Conservation (phyloP, 1,284 basidiomycete species). For the Apiotrichum laibachii region DNA sequence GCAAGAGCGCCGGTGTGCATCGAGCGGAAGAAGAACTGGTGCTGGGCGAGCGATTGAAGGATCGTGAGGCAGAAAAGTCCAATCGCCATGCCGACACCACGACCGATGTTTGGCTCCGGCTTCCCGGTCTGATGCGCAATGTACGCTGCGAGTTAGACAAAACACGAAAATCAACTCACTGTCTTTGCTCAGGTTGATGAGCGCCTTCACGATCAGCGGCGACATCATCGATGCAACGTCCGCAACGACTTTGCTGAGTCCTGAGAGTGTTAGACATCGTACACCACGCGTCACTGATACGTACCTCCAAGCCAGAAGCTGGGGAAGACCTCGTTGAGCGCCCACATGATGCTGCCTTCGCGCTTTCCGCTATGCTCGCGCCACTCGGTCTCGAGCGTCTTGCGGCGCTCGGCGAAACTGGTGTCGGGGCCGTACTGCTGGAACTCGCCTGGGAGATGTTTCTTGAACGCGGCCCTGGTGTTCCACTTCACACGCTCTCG, state of each 20-base stretch:
- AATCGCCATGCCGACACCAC: conserved; percentile 68
- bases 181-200: conserved; percentile 66
- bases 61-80: conserved; percentile 66
- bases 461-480: conserved; percentile 43
- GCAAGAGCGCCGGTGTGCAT: conserved; percentile 69
- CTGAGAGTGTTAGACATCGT: conserved; percentile 1
- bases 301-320: conserved; percentile 67
- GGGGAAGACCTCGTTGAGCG: conserved; percentile 69
- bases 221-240: conserved; percentile 61
- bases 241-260: conserved; percentile 51
- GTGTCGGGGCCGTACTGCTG: conserved; percentile 12
- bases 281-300: conserved; percentile 58
- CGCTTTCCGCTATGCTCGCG: conserved; percentile 43
- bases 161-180: conserved; percentile 26
- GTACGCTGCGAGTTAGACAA: conserved; percentile 29
- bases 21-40: conserved; percentile 74
- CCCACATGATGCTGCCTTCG: conserved; percentile 61
- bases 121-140: conserved; percentile 33
- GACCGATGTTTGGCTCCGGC: conserved; percentile 57
- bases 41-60: conserved; percentile 60
- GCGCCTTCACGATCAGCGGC: conserved; percentile 64
- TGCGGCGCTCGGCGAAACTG: conserved; percentile 10
- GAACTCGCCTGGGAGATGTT: conserved; percentile 22
- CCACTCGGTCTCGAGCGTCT: conserved; percentile 38
- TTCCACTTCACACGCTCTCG: conserved; percentile 56